Evolutionary conservation across 306 rosid genomes (phyloP).

Genomic region (Phaseolus lunatus): DNA sequence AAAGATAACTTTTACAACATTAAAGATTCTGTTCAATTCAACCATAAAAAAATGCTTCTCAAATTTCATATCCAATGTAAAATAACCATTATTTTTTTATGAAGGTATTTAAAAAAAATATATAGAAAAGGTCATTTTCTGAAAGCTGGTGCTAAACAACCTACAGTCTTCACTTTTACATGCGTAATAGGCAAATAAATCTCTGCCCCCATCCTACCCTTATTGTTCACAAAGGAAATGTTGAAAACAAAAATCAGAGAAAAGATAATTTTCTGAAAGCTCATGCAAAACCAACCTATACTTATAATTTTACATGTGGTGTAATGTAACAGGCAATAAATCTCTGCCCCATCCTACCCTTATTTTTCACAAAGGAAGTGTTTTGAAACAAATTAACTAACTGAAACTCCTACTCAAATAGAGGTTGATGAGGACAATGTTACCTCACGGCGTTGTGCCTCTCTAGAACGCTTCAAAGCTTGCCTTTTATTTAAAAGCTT

Average conservation of each 20-base stretch:
- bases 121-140: background rate
- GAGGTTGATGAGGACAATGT: slow-evolving; percentile 37
- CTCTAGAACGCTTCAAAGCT: slow-evolving; percentile 83
- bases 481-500: slow-evolving; percentile 77
- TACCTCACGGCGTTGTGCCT: slow-evolving; percentile 93
- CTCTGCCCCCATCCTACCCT: slow-evolving; percentile 31
- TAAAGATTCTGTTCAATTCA: background rate
- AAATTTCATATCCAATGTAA: slow-evolving; percentile 29
- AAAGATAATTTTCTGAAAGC: background rate
- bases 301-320: slow-evolving; percentile 30
- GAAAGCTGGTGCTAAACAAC: slow-evolving; percentile 10
- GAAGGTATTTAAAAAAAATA: background rate
- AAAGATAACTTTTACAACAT: slow-evolving; percentile 8
- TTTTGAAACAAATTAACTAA: slow-evolving; percentile 44
- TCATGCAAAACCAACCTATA: slow-evolving; percentile 3
- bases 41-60: slow-evolving; percentile 15
- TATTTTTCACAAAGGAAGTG: slow-evolving; percentile 20
- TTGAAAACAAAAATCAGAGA: slow-evolving; percentile 34
- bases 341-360: slow-evolving; percentile 26
- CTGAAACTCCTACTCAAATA: slow-evolving; percentile 5
- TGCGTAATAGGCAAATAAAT: slow-evolving; percentile 25
- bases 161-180: slow-evolving; percentile 23
- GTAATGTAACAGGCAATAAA: slow-evolving; percentile 27
- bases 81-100: background rate
- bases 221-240: slow-evolving; percentile 16